phyloP scores from a whole-genome alignment of 169 alveolate genomes.

The Plasmodium fragile region DNA sequence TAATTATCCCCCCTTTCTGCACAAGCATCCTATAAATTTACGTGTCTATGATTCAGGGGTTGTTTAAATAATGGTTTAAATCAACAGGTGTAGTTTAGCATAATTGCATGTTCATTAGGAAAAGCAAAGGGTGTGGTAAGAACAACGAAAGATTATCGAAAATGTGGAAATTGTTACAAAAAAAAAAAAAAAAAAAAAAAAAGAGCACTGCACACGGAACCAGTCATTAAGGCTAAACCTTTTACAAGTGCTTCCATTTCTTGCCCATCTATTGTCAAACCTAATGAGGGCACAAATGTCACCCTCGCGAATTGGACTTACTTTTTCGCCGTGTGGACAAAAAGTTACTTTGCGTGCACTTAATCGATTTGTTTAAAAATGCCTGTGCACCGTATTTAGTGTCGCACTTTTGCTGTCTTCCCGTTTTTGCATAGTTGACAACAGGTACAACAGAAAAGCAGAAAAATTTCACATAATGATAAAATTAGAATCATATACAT shows the following conservation, averaged over 20 bases:
- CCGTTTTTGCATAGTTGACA: background rate
- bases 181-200: slow-evolving; percentile 19
- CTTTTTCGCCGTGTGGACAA: background rate
- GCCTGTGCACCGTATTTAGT: background rate
- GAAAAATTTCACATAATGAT: background rate
- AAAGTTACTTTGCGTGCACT: background rate
- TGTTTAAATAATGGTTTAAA: background rate
- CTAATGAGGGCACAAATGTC: background rate
- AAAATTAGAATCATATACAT: background rate
- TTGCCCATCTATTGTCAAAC: background rate
- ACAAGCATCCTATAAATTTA: background rate
- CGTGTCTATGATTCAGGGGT: slow-evolving; percentile 8
- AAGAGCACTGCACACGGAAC: background rate
- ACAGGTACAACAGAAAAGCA: background rate
- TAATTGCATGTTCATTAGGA: slow-evolving; percentile 6
- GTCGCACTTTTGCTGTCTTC: background rate
- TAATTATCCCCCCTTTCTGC: background rate
- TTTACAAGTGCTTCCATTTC: background rate
- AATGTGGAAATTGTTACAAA: background rate
- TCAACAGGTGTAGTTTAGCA: slow-evolving; percentile 7
- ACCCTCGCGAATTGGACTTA: background rate
- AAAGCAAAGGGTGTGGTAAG: background rate
- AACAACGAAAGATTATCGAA: background rate
- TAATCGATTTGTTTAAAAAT: background rate
- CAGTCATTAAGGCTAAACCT: background rate